Base-by-base conservation (phyloP, 2,329 filamentous ascomycete genomes). In the Penicillium sp. region DNA sequence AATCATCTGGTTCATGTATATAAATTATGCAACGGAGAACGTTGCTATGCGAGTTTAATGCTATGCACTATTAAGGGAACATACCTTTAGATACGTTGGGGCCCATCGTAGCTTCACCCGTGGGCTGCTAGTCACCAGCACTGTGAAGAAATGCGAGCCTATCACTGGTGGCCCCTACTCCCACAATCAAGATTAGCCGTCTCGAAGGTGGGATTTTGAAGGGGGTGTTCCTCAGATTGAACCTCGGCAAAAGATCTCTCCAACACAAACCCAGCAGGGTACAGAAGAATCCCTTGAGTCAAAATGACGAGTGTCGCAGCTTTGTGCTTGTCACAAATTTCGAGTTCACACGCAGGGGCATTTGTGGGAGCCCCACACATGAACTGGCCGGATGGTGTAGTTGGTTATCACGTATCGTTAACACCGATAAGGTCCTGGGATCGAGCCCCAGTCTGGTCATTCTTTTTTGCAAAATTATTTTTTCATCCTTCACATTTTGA, bases 361-460 rank as follows among this genome's bases (percentile, higher is more conserved):
- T 19, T 19, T 19, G 19, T 19, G 19, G 19, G 27, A 7, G 14
- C 5, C 5, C 13, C 13, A 16, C 13, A 16, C 7, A 33, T 33
- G 1, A 33, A 33, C 4, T 33, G 31, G 31, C 31, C 31, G 31
- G 31, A 33, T 33, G 31, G 31, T 33, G 31, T 16, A 33, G 31
- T 33, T 16, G 31, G 31, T 33, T 33, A 33, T 33, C 31, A 33
- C 31, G 31, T 33, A 33, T 33, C 31, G 31, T 31, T 31, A 70
- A 72, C 70, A 72, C 69, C 63, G 67, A 69, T 64, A 69, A 70
- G 68, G 68, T 70, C 68, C 62, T 66, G 58, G 68, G 68, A 68
- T 69, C 67, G 61, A 70, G 55, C 63, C 68, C 66, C 60, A 61
- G 61, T 58, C 57, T 66, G 58, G 58, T 62, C 55, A 65, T 53